Conservation (phyloP, 2,329 filamentous ascomycete genomes). For the Trichophyton schoenleinii region DNA sequence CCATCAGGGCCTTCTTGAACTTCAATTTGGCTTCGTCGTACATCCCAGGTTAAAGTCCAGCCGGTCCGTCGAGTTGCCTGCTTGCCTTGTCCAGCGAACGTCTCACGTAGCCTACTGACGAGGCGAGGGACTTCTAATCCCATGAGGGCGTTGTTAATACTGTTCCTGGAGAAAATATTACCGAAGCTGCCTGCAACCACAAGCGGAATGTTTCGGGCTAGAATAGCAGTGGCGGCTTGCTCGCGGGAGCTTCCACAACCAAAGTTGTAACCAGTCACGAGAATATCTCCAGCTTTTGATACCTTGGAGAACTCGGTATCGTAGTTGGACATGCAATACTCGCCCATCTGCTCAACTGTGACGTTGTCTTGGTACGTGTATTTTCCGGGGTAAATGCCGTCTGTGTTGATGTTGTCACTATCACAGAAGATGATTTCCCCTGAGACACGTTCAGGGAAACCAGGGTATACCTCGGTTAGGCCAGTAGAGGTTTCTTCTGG, state of each 20-base stretch:
- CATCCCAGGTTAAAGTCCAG: conserved; percentile 75
- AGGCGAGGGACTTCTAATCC: conserved; percentile 28
- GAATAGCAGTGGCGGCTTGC: conserved; percentile 75
- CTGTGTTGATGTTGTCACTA: conserved; percentile 78
- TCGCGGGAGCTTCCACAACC: conserved; percentile 71
- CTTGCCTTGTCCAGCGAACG: conserved; percentile 37
- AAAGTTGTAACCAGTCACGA: conserved; percentile 81
- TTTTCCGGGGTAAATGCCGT: conserved; percentile 82
- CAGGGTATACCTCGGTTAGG: conserved; percentile 62
- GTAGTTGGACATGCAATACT: conserved; percentile 91
- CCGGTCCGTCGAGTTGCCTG: conserved; percentile 59
- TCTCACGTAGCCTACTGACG: conserved; percentile 23
- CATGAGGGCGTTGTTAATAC: conserved; percentile 31
- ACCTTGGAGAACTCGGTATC: conserved; percentile 56
- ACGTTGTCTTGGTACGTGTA: conserved; percentile 88
- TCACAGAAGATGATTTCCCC: conserved; percentile 87
- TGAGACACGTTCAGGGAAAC: conserved; percentile 69
- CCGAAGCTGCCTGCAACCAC: conserved; percentile 71
- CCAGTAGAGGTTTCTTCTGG: neutral
- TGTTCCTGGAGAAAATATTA: conserved; percentile 64
- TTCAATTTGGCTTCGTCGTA: conserved; percentile 55
- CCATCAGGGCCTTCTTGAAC: conserved; percentile 59
- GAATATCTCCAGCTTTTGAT: conserved; percentile 59
- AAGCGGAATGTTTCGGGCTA: conserved; percentile 67
- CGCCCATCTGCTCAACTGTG: conserved; percentile 63